Conservation (phyloP, 352 stramenopile species). For the Phytophthora colocasiae region DNA sequence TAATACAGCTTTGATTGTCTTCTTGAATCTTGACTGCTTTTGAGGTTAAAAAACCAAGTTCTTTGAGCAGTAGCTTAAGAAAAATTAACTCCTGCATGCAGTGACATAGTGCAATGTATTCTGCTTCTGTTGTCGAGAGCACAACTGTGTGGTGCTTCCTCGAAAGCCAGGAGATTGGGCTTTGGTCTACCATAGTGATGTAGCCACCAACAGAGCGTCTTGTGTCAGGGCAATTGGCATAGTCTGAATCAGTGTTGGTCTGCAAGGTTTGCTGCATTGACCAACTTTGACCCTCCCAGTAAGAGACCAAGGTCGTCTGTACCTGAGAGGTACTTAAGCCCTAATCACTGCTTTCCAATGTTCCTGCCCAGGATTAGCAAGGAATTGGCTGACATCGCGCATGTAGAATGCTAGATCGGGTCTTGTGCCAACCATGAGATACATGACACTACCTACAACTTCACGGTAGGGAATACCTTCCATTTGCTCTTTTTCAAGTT, state of each 20-base stretch:
- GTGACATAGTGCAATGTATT: constrained; percentile 30
- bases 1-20: background rate
- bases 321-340: constrained; percentile 20
- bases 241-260: background rate
- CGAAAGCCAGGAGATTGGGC: constrained; percentile 1
- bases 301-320: background rate
- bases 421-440: too few species aligned
- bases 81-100: constrained; percentile 18
- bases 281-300: background rate
- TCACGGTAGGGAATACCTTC: too few species aligned
- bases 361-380: background rate
- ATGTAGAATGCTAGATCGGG: too few species aligned
- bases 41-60: background rate
- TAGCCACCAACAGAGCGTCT: background rate
- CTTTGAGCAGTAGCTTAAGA: background rate
- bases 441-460: too few species aligned
- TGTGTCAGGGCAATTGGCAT: constrained; percentile 11
- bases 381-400: too few species aligned
- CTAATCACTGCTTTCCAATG: constrained; percentile 2
- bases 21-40: background rate
- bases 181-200: background rate
- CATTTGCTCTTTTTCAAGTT: too few species aligned
- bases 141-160: constrained; percentile 26
- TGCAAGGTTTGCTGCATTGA: background rate
- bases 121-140: constrained; percentile 30